Conservation (phyloP, 164 flowering plant genomes). For the Santalum album region DNA sequence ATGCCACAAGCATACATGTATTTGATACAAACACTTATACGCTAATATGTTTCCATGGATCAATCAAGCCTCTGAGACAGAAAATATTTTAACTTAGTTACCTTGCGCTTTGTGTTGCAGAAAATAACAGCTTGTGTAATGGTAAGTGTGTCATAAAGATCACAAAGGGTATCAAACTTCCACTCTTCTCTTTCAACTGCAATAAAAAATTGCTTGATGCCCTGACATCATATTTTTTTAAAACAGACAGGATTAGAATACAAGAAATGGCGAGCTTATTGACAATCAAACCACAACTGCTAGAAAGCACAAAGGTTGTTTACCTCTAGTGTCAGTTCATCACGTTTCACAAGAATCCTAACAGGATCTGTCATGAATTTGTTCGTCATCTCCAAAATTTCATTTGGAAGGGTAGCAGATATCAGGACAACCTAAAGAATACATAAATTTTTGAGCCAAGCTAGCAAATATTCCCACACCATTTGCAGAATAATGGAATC, state of each 20-base stretch:
- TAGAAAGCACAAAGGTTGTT: constrained; percentile 1
- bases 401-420: constrained; percentile 97
- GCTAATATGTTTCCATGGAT: too few species aligned
- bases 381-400: constrained; percentile 91
- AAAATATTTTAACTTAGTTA: constrained; percentile 11
- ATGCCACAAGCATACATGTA: too few species aligned
- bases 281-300: not conserved
- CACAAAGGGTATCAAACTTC: constrained; percentile 94
- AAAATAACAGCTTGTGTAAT: constrained; percentile 98
- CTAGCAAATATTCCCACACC: too few species aligned
- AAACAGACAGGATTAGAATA: not conserved
- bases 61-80: too few species aligned
- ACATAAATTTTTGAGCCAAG: not conserved
- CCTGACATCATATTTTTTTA: constrained; percentile 38
- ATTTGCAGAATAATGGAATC: not conserved
- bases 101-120: constrained; percentile 97
- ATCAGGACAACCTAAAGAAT: constrained; percentile 73
- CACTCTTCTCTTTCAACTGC: constrained; percentile 97
- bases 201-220: constrained; percentile 94
- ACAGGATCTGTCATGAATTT: constrained; percentile 99
- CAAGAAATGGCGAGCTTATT: not conserved
- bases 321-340: constrained; percentile 97
- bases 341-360: constrained; percentile 96
- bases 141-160: constrained; percentile 94
- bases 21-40: too few species aligned